Evolutionary conservation across 2,329 filamentous ascomycete species (phyloP), one percentile per base, ranked within the genome.

Genomic region (Coleophoma crateriformis): DNA sequence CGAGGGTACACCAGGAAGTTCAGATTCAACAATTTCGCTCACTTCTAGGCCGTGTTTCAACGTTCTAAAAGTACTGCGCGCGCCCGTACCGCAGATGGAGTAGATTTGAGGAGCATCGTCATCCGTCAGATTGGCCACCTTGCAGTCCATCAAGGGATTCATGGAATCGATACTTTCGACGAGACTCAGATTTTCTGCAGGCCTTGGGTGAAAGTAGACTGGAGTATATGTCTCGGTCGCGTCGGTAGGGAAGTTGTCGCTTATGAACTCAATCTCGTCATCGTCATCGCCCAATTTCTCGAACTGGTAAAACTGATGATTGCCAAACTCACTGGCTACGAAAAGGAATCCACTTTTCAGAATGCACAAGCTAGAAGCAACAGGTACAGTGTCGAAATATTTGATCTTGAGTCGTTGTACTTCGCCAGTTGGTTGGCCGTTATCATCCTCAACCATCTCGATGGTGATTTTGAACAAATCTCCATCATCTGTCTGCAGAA

Each of bases 81-180:
- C 89, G 10, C 92, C 90, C 51, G 87, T 88, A 10, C 95, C 94
- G 63, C 88, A 95, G 38, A 96, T 82, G 0, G 90, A 86, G 68
- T 96, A 99, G 20, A 99, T 95, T 64, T 99, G 95, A 12, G 94
- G 94, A 5, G 92, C 91, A 66, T 97, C 94, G 57, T 97, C 94
- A 42, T 89, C 84, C 0, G 88, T 90, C 32, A 96, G 73, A 59
- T 99, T 97, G 43, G 88, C 88, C 22, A 99, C 84, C 66, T 95
- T 92, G 71, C 89, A 92, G 63, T 92, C 90, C 66, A 96, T 81
- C 45, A 96, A 75, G 2, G 95, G 92, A 63, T 95, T 96, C 77
- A 96, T 85, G 8, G 90, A 87, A 58, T 91, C 81, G 58, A 96
- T 85, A 60, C 83, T 88, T 65, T 96, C 88, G 12, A 95, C 87